These are phyloP conservation scores for Chrysosporium queenslandicum DNA, from an alignment of 2,329 filamentous ascomycete genomes.

Conservation along the genomic window DNA sequence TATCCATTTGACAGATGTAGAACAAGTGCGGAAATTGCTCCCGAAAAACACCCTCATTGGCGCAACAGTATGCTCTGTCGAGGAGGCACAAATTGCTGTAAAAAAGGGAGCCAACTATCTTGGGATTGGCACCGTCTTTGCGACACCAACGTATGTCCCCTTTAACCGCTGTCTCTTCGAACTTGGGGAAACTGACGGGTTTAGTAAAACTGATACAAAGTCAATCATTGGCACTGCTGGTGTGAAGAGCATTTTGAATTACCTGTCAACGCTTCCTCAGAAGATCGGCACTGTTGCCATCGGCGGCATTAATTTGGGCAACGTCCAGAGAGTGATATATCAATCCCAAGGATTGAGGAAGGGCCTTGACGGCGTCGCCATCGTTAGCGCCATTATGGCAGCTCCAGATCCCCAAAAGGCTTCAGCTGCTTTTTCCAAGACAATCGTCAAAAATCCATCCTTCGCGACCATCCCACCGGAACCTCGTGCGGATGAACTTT, in stretches of 20 bases:
- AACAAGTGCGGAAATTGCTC: constrained; percentile 59
- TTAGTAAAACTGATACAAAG: constrained; percentile 77
- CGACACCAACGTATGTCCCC: constrained; percentile 60
- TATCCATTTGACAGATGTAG: constrained; percentile 40
- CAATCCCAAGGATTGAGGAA: constrained; percentile 53
- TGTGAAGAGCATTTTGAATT: constrained; percentile 54
- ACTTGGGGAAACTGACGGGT: constrained; percentile 11
- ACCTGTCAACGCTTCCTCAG: constrained; percentile 43
- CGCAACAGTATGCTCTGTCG: constrained; percentile 65
- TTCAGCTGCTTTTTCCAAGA: constrained; percentile 48
- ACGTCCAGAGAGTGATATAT: constrained; percentile 62
- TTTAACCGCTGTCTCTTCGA: background rate
- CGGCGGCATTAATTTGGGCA: constrained; percentile 72
- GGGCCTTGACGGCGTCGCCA: constrained; percentile 66
- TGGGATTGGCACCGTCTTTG: constrained; percentile 80
- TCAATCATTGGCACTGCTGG: constrained; percentile 65
- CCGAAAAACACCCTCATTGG: constrained; percentile 74
- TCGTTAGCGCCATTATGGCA: constrained; percentile 81
- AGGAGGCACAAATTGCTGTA: constrained; percentile 64
- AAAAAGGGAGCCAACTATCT: constrained; percentile 76
- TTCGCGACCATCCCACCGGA: constrained; percentile 27
- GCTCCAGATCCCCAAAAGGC: constrained; percentile 56
- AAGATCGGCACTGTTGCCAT: constrained; percentile 61
- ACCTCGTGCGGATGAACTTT: constrained; percentile 23
- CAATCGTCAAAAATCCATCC: constrained; percentile 40